These are phyloP conservation scores for Dorcoceras hygrometricum DNA, from an alignment of 257 asterid genomes.

Conservation along the genomic window DNA sequence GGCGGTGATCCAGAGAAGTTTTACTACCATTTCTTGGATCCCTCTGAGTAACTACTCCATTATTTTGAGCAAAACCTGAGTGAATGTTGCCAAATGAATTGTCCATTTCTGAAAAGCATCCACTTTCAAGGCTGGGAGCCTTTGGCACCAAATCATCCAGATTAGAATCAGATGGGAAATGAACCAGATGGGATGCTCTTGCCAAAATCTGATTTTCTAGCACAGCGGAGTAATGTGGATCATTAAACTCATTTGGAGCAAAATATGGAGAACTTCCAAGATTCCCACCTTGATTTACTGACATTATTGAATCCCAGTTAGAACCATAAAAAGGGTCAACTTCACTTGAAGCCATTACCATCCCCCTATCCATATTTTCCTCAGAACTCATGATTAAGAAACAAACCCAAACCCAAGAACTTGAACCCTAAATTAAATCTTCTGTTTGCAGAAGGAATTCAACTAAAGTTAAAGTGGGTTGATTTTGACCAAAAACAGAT, in stretches of 20 bases:
- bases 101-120: slow-evolving; percentile 56
- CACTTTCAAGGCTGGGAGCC: slow-evolving; percentile 59
- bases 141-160: slow-evolving; percentile 55
- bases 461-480: slow-evolving; percentile 41
- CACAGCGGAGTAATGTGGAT: slow-evolving; percentile 40
- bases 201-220: slow-evolving; percentile 42
- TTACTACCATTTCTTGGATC: background rate
- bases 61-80: slow-evolving; percentile 32
- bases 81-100: slow-evolving; percentile 40
- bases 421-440: slow-evolving; percentile 26
- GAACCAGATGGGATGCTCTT: slow-evolving; percentile 47
- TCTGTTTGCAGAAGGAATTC: slow-evolving; percentile 25
- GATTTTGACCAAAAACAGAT: slow-evolving; percentile 56
- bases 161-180: slow-evolving; percentile 49
- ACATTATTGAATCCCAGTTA: slow-evolving; percentile 65
- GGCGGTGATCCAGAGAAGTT: slow-evolving; percentile 36
- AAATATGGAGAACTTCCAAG: slow-evolving; percentile 46
- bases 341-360: slow-evolving; percentile 33
- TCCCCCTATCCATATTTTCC: slow-evolving; percentile 46
- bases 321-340: slow-evolving; percentile 50
- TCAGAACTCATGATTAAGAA: slow-evolving; percentile 49
- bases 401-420: slow-evolving; percentile 33
- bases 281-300: slow-evolving; percentile 49
- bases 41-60: slow-evolving; percentile 20
- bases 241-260: slow-evolving; percentile 54